A percentile compares a stretch with the other conserved stretches of the same genome.
Evolutionary conservation across 441 rosid genomes (phyloP).

Genomic region (Rhodomyrtus psidioides): DNA sequence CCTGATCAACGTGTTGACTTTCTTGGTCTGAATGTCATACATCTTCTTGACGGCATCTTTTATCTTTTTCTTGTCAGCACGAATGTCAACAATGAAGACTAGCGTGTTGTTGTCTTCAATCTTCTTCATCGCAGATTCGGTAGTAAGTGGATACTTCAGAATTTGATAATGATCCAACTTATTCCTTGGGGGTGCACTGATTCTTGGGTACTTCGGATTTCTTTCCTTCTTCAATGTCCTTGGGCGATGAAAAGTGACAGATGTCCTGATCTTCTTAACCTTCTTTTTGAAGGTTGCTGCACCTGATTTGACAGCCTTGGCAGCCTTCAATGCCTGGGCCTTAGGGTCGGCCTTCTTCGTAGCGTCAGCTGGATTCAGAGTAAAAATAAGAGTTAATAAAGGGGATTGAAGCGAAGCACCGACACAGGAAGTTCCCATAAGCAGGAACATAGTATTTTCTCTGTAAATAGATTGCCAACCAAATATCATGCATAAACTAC

Average conservation of each 20-base stretch:
- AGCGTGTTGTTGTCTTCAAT: conserved; percentile 54
- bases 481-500: neutral
- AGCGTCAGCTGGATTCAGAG: conserved; percentile 18
- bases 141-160: conserved; percentile 45
- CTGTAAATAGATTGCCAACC: neutral
- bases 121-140: conserved; percentile 62
- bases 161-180: conserved; percentile 45
- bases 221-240: conserved; percentile 39
- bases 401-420: neutral
- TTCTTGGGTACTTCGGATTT: conserved; percentile 39
- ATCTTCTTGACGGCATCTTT: conserved; percentile 51
- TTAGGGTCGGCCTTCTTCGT: conserved; percentile 37
- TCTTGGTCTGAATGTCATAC: conserved; percentile 41
- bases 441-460: neutral
- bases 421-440: too few relatives aligned
- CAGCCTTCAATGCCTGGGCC: conserved; percentile 46
- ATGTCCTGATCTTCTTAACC: conserved; percentile 42
- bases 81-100: conserved; percentile 51
- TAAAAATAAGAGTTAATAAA: neutral
- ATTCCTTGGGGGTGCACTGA: conserved; percentile 43
- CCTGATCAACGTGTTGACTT: conserved; percentile 12
- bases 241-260: conserved; percentile 45
- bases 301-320: conserved; percentile 43
- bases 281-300: conserved; percentile 33
- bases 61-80: conserved; percentile 51